A percentile compares a stretch with the other conserved stretches of the same genome.
These are phyloP conservation scores for Termitomyces sp. DNA, from an alignment of 768 basidiomycete species.

Conservation along the genomic window DNA sequence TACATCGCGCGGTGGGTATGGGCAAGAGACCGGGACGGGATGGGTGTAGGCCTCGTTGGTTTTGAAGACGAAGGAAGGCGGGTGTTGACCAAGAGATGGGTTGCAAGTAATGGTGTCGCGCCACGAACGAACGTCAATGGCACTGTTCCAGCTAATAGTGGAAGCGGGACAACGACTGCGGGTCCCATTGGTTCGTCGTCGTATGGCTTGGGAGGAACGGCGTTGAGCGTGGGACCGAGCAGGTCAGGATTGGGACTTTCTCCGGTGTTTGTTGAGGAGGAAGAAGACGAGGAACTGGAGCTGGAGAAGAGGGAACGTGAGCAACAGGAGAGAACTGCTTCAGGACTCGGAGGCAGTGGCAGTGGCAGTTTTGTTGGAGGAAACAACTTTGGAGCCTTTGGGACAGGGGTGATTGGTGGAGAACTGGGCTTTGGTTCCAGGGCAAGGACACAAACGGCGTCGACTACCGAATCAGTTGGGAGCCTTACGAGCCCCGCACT, in stretches of 20 bases:
- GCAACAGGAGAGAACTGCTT: conserved; percentile 16
- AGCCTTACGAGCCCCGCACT: conserved; percentile 20
- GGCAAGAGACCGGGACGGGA: conserved; percentile 52
- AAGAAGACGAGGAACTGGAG: conserved; percentile 69
- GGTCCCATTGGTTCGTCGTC: conserved; percentile 23
- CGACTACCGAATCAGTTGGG: conserved; percentile 29
- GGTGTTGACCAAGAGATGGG: conserved; percentile 70
- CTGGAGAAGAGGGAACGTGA: conserved; percentile 32
- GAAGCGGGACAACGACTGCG: background rate
- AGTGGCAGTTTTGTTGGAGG: conserved; percentile 21
- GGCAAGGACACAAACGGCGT: conserved; percentile 50
- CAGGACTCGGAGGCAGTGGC: conserved; percentile 16
- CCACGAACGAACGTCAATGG: conserved; percentile 57
- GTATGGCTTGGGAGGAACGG: conserved; percentile 40
- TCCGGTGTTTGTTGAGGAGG: conserved; percentile 61
- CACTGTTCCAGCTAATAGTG: conserved; percentile 14
- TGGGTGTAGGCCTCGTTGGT: conserved; percentile 38
- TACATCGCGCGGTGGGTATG: conserved; percentile 85
- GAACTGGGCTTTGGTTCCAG: conserved; percentile 28
- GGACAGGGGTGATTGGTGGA: conserved; percentile 32
- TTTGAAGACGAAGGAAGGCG: conserved; percentile 80
- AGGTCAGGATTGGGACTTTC: conserved; percentile 41
- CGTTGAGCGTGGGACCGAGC: background rate
- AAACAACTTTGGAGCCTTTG: conserved; percentile 17
- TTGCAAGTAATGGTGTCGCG: conserved; percentile 51